Conservation (phyloP, 768 basidiomycete genomes). For the Rhizopogon salebrosus region DNA sequence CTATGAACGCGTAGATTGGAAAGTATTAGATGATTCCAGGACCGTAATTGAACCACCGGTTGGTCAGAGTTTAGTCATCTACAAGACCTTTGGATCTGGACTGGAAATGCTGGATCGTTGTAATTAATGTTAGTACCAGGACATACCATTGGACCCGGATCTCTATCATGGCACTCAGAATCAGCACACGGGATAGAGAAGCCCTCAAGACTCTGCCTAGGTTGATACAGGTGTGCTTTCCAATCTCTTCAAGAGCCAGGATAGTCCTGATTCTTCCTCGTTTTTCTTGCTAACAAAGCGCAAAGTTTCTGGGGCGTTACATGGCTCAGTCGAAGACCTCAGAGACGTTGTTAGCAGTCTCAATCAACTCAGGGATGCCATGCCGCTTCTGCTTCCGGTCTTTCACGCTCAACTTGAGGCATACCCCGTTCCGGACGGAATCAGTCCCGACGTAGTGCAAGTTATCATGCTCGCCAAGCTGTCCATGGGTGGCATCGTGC, state of each 20-base stretch:
- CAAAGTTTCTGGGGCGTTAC: neutral
- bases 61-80: slow-evolving; percentile 3
- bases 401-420: slow-evolving; percentile 1
- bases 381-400: neutral
- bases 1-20: too few species aligned
- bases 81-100: slow-evolving; percentile 24
- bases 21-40: too few species aligned
- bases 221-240: neutral
- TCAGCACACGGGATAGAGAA: neutral
- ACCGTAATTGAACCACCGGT: too few species aligned
- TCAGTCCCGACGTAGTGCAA: too few species aligned
- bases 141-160: slow-evolving; percentile 9
- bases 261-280: neutral
- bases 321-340: neutral
- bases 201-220: neutral
- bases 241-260: neutral
- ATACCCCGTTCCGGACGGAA: neutral
- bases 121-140: neutral
- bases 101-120: slow-evolving; percentile 6
- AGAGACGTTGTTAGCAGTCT: neutral
- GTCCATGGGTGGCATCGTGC: neutral
- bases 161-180: neutral
- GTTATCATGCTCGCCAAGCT: slow-evolving; percentile 1
- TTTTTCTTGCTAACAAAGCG: neutral
- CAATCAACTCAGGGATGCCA: neutral